Evolutionary conservation across 345 rosid species (phyloP).

Genomic region (Syzygium aromaticum): DNA sequence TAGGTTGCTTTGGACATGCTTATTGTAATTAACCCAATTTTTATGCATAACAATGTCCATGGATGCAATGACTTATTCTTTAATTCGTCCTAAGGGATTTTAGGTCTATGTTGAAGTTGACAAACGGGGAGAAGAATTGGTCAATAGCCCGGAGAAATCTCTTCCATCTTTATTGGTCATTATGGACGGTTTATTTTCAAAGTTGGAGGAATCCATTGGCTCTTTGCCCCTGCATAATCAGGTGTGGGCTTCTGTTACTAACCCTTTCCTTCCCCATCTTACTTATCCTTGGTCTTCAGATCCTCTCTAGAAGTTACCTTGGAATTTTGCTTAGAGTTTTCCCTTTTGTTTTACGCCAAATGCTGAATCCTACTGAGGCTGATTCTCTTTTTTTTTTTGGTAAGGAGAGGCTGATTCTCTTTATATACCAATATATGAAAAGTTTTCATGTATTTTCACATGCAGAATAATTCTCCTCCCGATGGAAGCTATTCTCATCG

Average conservation of each 20-base stretch:
- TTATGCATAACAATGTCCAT: not conserved
- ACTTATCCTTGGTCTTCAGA: not conserved
- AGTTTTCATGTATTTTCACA: not conserved
- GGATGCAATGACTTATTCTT: not conserved
- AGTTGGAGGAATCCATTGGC: conserved; percentile 61
- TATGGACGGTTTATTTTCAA: conserved; percentile 42
- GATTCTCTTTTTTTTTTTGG: not conserved
- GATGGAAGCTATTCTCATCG: conserved; percentile 57
- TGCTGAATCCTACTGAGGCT: not conserved
- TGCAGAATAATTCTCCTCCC: conserved; percentile 58
- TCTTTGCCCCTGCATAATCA: conserved; percentile 48
- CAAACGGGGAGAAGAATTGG: conserved; percentile 54
- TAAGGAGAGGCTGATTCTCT: not conserved
- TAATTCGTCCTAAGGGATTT: conserved; percentile 2
- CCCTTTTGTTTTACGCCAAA: not conserved
- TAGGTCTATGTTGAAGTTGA: conserved; percentile 77
- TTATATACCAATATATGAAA: not conserved
- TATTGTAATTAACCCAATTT: not conserved
- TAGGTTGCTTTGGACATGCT: not conserved
- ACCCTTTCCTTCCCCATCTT: not conserved
- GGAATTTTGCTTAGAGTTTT: not conserved
- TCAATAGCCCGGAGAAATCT: conserved; percentile 56
- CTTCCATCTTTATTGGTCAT: conserved; percentile 40
- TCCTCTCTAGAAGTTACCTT: not conserved
- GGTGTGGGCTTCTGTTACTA: conserved; percentile 21